Evolutionary conservation across 1,284 basidiomycete species (phyloP), one percentile per base, ranked within the genome.

Genomic region (Microbotryum intermedium): DNA sequence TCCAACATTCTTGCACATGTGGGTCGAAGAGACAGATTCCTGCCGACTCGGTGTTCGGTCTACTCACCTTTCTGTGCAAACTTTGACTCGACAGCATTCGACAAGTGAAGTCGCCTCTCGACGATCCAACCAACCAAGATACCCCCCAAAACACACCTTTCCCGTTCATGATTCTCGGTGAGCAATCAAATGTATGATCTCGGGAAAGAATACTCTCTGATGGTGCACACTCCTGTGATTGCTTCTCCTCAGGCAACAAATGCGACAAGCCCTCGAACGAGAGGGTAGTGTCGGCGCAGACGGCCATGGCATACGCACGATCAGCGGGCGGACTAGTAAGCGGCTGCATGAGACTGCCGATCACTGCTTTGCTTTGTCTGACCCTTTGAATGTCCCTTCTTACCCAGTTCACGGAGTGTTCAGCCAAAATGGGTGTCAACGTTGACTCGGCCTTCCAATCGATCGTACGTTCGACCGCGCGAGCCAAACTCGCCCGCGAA

Each of bases 61-160:
- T 20, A 18, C 42, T 9, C 23, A 20, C 47, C 39, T 46, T 23
- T 13, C 25, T 28, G 9, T n/a, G 39, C 47, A 3, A 26, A 10
- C 34, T 16, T 39, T 39, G 6, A 39, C 34, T 21, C 34, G n/a
- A 23, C 46, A 58, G 57, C 16, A 25, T 66, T 2, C 56, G 65
- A 18, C 63, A 63, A 53, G 65, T 58, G 28, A 56, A 51, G 21
- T 61, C 59, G 3, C 58, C 57, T 3, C n/a, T 51, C 18, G 61
- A 63, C n/a, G 45, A 55, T 26, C 61, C 65, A 7, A 51, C 65
- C 1, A 9, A 47, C 10, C 45, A 13, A 1, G 25, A 52, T 16
- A 61, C 65, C 3, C 65, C 65, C 8, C 57, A 66, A 28, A 66
- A 66, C 30, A 63, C 65, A 10, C 65, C 65, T 25, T 63, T 63